Base-by-base conservation (phyloP, 1,284 basidiomycete genomes). In the Ceratobasidium sp. region DNA sequence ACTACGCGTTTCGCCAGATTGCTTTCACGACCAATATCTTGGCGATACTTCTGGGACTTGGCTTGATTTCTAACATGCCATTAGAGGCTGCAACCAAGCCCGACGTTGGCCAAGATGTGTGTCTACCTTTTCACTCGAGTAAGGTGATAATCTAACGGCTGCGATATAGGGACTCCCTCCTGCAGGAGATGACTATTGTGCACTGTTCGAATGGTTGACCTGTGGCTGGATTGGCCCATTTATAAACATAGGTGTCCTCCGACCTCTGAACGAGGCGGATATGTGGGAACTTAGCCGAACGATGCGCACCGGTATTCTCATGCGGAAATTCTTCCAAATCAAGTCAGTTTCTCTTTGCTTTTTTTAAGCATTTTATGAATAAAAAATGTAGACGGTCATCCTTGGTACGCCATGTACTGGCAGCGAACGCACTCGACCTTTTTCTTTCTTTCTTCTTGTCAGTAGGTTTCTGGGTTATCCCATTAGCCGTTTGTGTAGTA, bases 101-200 rank as follows among this genome's bases (percentile, higher is more conserved):
- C 90, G 0, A 90, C 89, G 27, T 89, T 84, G 1, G 88, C 87
- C 77, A 88, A 93, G 79, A 93, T 86, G 0, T 92, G 76, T 0
- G 91, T 92, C 79, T 91, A 89, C 14, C 11, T 22, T 7, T 22
- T 56, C 14, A 19, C n/a, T 19, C 57, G 22, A 11, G n/a, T 8
- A 19, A 22, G 8, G 36, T 36, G 15, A 54, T 22, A 1, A 3
- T n/a, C 17, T 24, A 17, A 44, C 29, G 1, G 5, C 15, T 45
- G 9, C 9, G 15, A 7, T 45, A n/a, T n/a, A 74, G 48, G 75
- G 72, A 56, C 62, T 29, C 6, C 29, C 36, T 11, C 75, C 75
- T 14, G 48, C 75, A 17, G 31, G 47, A 9, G 75, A 76, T 17
- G 75, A 76, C 24, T 65, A 54, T 15, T 63, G 59, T 9, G 67